Evolutionary conservation across 208 protist genomes (phyloP), one percentile per base, ranked within the genome.

Genomic region (Trypanosoma conorhini): DNA sequence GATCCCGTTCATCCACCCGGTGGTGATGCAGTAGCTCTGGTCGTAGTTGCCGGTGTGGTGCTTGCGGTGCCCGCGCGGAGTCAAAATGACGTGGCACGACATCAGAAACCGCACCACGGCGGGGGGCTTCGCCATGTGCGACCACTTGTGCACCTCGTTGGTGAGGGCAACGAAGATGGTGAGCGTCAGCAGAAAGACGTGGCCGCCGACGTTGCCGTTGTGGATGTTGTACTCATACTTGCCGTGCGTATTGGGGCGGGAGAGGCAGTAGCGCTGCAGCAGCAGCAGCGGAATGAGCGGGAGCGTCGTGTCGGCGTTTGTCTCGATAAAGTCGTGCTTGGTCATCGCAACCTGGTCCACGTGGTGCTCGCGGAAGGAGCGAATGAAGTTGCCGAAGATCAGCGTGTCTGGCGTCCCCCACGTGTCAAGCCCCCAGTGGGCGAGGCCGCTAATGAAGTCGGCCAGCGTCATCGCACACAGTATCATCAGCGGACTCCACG

Each of bases 81-180:
- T 92, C 24, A 98, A 84, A 38, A 98, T 70, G 56, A 98, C 62
- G 67, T 85, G 77, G 19, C 72, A 70, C 15, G 76, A 66, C 82
- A 97, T 96, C 26, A 96, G 62, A 42, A 81, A 74, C 10, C 77
- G 80, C 33, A 95, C 90, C 13, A 81, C 38, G 3, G 61, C 26
- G 22, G 88, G 82, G 63, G 88, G 87, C 70, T 86, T 83, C 30
- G 83, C 72, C 67, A 89, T 83, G 74, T 98, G 96, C 17, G 92
- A 87, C 96, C 92, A 97, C 82, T 98, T 98, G 77, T 98, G 96
- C 52, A 97, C 95, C 61, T 98, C 92, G 70, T 98, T 98, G 9
- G 96, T 98, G 33, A 98, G 76, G 19, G 82, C 87, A 24, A 96
- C 78, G 63, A 95, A 93, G 13, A 97, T 35, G 57, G 90, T 83